Evolutionary conservation across 1,139 yeast species (phyloP), one percentile per base, ranked within the genome.

Genomic region (Scheffersomyces segobiensis): DNA sequence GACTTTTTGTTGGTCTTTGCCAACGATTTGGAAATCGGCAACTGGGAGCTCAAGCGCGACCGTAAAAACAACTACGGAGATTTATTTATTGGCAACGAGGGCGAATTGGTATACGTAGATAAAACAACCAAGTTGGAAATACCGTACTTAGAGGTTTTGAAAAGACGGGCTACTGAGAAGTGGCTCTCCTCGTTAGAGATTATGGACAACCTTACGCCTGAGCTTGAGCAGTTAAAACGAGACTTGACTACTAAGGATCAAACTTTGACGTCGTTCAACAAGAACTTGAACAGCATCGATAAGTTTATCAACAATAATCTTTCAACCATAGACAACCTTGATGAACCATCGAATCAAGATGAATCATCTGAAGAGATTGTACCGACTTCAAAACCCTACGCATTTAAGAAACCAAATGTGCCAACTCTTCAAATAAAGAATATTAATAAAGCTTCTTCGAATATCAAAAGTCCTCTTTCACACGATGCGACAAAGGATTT

Each of bases 1-100:
- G 93, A 89, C 64, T 93, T 93, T 71, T 74, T 92, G 56, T 78
- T 92, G 57, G 80, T 83, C 46, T 90, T 91, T 73, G 97, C 96
- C 32, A 91, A 91, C 65, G 97, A 93, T 70, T 79, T 92, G 60
- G 97, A 91, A 70, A 78, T 76, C 56, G 96, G 96, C 14, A 87
- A 88, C 68, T 90, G 91, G 86, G 83, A 80, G 52, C 76, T 91
- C 49, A 85, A 83, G 61, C 85, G 80, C 54, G 86, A 84, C 58
- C 79, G 76, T 53, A 73, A 74, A 54, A 71, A 74, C 56, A 76
- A 77, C 52, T 65, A 67, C 51, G 87, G 85, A 52, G 91, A 87
- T 67, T 78, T 84, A 61, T 79, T 83, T 64, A 75, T 85, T 42
- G 90, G 90, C 2, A 74, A 68, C 60, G 91, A 90, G 60, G 96